These are phyloP conservation scores for Zymoseptoria tritici DNA, from an alignment of 2,329 filamentous ascomycete species.

Conservation along the genomic window DNA sequence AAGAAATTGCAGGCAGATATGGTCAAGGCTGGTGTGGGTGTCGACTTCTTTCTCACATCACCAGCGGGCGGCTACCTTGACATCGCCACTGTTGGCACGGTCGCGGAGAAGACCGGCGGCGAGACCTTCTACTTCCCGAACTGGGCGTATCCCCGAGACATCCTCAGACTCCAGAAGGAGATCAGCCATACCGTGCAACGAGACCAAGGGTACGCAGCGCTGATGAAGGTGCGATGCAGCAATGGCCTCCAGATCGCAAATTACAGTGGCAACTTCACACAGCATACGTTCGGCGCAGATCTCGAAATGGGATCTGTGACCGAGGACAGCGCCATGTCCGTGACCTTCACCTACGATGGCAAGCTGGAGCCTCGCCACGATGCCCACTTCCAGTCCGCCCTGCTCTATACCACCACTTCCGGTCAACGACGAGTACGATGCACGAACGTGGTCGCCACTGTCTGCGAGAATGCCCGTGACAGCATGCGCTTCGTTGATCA, in stretches of 20 bases:
- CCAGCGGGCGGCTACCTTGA: constrained; percentile 88
- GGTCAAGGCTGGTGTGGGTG: constrained; percentile 76
- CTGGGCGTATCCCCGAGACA: constrained; percentile 81
- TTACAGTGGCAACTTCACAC: constrained; percentile 96
- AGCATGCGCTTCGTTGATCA: constrained; percentile 91
- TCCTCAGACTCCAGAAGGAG: constrained; percentile 74
- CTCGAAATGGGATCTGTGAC: constrained; percentile 89
- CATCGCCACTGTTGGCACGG: constrained; percentile 82
- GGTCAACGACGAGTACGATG: constrained; percentile 88
- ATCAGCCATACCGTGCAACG: constrained; percentile 78
- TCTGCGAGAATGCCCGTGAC: constrained; percentile 77
- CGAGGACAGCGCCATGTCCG: constrained; percentile 84
- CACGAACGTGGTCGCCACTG: constrained; percentile 85
- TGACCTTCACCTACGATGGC: constrained; percentile 90
- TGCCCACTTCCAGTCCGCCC: constrained; percentile 91
- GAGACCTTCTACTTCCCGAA: constrained; percentile 97
- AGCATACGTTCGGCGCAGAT: constrained; percentile 91
- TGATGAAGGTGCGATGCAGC: constrained; percentile 98
- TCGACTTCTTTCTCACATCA: constrained; percentile 91
- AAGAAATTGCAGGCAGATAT: constrained; percentile 80
- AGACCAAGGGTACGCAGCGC: constrained; percentile 87
- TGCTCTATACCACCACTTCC: constrained; percentile 86
- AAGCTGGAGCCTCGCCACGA: constrained; percentile 96
- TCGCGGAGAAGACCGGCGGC: constrained; percentile 82
- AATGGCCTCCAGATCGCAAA: constrained; percentile 87